Evolutionary conservation across 495 filamentous ascomycete species (phyloP), one percentile per base, ranked within the genome.

Genomic region (Penicillium salamii): DNA sequence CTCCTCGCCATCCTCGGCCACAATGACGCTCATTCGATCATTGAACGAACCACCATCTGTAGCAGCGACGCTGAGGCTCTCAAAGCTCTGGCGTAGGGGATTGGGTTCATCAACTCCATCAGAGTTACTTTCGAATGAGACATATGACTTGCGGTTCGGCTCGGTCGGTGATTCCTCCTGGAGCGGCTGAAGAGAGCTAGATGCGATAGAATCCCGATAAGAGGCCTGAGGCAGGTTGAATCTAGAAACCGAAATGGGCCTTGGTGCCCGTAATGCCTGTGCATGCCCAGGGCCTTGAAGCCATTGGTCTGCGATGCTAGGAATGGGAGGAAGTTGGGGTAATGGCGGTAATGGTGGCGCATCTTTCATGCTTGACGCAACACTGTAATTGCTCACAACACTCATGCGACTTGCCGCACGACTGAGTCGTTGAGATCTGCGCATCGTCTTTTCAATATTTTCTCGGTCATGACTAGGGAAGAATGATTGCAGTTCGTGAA

Each of bases 271-370:
- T 42, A 59, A 66, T 20, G 71, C 60, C 51, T 69, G 69, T 42
- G 58, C 63, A 32, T 56, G 67, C 23, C 59, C 78, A 49, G 81
- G 86, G 45, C 58, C 78, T 49, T 83, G 87, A 42, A 96, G 75
- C 91, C 91, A 99, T 44, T 81, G 85, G 69, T 97, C 91, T 20
- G 92, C 91, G 55, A 99, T 96, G 46, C 85, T 93, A n/a, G 93
- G 93, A 52, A 99, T 88, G 5, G 93, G 93, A 11, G 93, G 93
- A 14, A 82, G 80, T 32, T 81, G 83, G 23, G 61, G 63, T 18
- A 66, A 40, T 15, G 61, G 61, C 2, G 61, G 61, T 9, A 62
- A 48, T 2, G 61, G 61, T 20, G 61, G 61, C 11, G 71, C 71
- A 66, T 96, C 90, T 58, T 85, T 87, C 47, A 96, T 75, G 59